phyloP scores from a whole-genome alignment of 331 rosid species.

The Arachis monticola region DNA sequence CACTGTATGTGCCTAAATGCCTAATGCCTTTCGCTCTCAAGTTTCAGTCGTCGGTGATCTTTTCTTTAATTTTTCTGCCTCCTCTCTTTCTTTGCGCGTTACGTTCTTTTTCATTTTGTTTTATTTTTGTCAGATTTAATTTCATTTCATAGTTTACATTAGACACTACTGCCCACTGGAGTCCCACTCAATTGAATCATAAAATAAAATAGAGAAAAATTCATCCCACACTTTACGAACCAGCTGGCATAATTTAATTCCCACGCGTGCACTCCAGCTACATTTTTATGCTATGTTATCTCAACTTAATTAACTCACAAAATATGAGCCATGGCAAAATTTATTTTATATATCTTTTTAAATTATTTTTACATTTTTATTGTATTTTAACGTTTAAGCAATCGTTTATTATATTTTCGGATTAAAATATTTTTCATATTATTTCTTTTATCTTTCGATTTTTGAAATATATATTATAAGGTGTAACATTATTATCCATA shows the following conservation, averaged over 20 bases:
- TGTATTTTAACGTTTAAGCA: no score
- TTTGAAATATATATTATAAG: no score
- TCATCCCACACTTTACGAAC: slow-evolving; percentile 17
- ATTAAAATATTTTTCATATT: no score
- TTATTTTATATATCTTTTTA: no score
- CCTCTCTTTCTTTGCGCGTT: slow-evolving; percentile 28
- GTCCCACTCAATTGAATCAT: not conserved
- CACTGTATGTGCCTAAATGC: no score
- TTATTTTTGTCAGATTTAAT: not conserved
- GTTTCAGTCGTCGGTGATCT: slow-evolving; percentile 31
- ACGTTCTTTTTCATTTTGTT: not conserved
- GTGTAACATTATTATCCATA: no score
- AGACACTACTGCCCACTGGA: not conserved
- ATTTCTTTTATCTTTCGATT: no score
- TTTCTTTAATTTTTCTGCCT: not conserved
- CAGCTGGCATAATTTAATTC: slow-evolving; percentile 38
- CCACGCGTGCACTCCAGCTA: slow-evolving; percentile 33
- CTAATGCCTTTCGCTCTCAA: no score
- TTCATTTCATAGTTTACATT: slow-evolving; percentile 15
- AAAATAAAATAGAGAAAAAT: not conserved
- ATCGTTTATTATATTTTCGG: no score
- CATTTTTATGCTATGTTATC: not conserved
- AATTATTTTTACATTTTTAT: no score
- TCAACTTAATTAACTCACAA: not conserved
- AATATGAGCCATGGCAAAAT: no score